A percentile compares a stretch with the other conserved stretches of the same genome.
phyloP scores from a whole-genome alignment of 2,329 filamentous ascomycete genomes.

The Gaeumannomyces tritici region DNA sequence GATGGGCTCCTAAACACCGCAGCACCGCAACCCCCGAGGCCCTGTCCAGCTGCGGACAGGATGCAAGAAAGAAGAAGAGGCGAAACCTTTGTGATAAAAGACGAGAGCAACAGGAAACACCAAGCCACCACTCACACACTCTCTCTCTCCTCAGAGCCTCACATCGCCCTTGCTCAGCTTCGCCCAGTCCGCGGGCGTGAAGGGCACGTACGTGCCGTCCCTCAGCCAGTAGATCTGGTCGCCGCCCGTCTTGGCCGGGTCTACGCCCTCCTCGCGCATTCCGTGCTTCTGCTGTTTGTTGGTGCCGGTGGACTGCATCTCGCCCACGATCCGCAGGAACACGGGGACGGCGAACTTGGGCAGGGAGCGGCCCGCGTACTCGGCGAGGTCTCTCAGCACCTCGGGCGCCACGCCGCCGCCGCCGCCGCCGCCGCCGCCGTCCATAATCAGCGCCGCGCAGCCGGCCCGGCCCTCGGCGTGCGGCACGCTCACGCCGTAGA shows the following conservation, averaged over 20 bases:
- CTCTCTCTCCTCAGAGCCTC: slow-evolving; percentile 45
- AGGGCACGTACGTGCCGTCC: slow-evolving; percentile 56
- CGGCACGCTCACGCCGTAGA: slow-evolving; percentile 73
- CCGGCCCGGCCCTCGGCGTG: slow-evolving; percentile 77
- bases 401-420: slow-evolving; percentile 13
- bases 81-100: background rate
- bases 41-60: background rate
- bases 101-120: background rate
- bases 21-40: background rate
- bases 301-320: slow-evolving; percentile 65
- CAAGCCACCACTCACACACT: background rate
- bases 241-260: slow-evolving; percentile 41
- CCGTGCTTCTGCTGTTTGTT: slow-evolving; percentile 81
- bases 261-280: slow-evolving; percentile 64
- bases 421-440: slow-evolving; percentile 24
- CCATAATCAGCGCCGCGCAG: slow-evolving; percentile 43
- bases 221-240: slow-evolving; percentile 56
- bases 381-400: slow-evolving; percentile 47
- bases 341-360: slow-evolving; percentile 69
- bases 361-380: slow-evolving; percentile 45
- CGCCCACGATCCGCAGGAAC: slow-evolving; percentile 60
- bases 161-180: slow-evolving; percentile 56
- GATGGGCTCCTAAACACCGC: background rate
- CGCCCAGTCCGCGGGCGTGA: slow-evolving; percentile 59
- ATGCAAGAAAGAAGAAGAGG: background rate